These are phyloP conservation scores for Phytopythium ostracodes DNA, from an alignment of 352 stramenopile species.

Conservation along the genomic window DNA sequence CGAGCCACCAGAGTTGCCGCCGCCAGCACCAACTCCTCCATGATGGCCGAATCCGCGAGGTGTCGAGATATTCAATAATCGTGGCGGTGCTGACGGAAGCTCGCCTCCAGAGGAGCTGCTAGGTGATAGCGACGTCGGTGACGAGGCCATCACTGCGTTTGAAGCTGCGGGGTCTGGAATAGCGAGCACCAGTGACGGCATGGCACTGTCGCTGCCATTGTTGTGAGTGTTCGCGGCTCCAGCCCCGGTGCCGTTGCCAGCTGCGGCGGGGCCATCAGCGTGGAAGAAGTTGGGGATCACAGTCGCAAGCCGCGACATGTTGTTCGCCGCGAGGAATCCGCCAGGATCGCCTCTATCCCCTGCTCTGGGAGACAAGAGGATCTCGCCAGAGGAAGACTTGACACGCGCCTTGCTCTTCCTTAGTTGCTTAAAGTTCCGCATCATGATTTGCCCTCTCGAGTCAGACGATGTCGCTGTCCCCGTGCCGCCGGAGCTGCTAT, in stretches of 20 bases:
- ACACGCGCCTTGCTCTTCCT: conserved; percentile 26
- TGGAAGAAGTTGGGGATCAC: conserved; percentile 38
- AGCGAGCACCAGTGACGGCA: background rate
- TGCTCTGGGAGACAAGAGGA: conserved; percentile 8
- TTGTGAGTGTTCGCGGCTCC: conserved; percentile 3
- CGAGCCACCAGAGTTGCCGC: background rate
- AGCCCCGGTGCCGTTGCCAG: conserved; percentile 9
- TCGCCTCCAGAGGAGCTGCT: conserved; percentile 5
- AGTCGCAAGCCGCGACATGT: conserved; percentile 9
- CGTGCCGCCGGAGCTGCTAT: background rate
- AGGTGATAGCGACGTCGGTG: background rate
- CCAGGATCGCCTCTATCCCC: background rate
- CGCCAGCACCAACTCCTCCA: background rate
- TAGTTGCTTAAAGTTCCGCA: conserved; percentile 37
- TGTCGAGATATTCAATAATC: conserved; percentile 1
- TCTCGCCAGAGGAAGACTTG: conserved; percentile 2
- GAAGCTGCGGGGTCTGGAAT: background rate
- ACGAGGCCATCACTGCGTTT: conserved; percentile 1
- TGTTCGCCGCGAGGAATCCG: conserved; percentile 3
- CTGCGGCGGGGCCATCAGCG: conserved; percentile 17
- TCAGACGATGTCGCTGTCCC: background rate
- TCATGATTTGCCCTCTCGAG: conserved; percentile 30
- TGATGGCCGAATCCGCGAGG: conserved; percentile 4
- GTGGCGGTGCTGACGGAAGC: background rate
- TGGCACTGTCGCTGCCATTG: background rate